Conservation (phyloP, 805 yeast species). For the Zygosaccharomyces pseudorouxii region DNA sequence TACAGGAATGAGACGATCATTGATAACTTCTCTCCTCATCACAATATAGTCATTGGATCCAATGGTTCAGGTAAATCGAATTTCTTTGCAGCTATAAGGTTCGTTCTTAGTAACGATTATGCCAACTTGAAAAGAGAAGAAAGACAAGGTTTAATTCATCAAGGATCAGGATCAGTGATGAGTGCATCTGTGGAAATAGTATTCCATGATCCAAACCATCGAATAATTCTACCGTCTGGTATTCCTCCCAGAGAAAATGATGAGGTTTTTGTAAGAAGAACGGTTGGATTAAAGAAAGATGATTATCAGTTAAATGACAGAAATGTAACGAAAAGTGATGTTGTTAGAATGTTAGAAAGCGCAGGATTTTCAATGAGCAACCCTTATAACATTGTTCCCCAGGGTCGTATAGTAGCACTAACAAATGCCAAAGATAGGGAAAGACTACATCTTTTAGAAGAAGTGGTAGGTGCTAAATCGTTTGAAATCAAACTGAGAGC, state of each 20-base stretch:
- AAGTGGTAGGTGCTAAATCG: constrained; percentile 91
- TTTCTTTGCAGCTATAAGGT: constrained; percentile 90
- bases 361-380: constrained; percentile 89
- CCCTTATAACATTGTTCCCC: constrained; percentile 96
- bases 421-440: constrained; percentile 88
- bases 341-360: constrained; percentile 76
- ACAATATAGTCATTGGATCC: constrained; percentile 84
- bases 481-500: constrained; percentile 80
- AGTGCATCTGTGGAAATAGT: constrained; percentile 89
- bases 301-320: constrained; percentile 82
- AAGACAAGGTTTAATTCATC: constrained; percentile 81
- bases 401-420: constrained; percentile 82
- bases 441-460: constrained; percentile 72
- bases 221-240: constrained; percentile 57
- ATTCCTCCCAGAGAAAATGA: constrained; percentile 40
- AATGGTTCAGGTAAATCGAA: constrained; percentile 98
- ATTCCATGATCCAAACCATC: constrained; percentile 72
- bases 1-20: constrained; percentile 78
- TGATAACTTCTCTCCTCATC: constrained; percentile 71
- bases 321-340: constrained; percentile 72
- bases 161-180: constrained; percentile 85
- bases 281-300: constrained; percentile 90
- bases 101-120: constrained; percentile 86
- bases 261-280: constrained; percentile 74
- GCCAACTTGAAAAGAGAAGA: constrained; percentile 80